These are phyloP conservation scores for Trapa bicornis DNA, from an alignment of 345 rosid genomes.

Conservation along the genomic window DNA sequence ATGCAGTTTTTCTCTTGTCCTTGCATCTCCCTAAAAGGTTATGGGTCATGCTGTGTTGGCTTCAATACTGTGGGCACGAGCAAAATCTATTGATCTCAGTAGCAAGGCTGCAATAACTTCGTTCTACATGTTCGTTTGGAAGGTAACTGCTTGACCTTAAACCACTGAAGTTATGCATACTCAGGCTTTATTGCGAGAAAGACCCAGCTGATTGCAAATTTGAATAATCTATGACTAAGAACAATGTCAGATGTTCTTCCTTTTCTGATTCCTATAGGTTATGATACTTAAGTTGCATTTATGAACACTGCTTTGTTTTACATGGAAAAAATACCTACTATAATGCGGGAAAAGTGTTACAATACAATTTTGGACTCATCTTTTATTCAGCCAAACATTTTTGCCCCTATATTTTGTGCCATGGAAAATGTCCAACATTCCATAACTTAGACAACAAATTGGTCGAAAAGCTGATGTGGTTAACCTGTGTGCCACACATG, in stretches of 20 bases:
- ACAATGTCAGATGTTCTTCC: background rate
- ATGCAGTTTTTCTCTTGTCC: background rate
- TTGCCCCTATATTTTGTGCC: too few relatives aligned
- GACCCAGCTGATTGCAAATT: background rate
- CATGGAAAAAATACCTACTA: background rate
- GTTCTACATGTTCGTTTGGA: constrained; percentile 94
- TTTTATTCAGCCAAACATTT: too few relatives aligned
- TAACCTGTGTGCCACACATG: too few relatives aligned
- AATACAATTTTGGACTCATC: too few relatives aligned
- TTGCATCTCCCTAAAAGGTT: constrained; percentile 28
- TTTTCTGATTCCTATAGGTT: background rate
- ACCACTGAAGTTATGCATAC: background rate
- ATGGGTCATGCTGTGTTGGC: constrained; percentile 63
- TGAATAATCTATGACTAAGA: background rate
- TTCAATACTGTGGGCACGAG: constrained; percentile 50
- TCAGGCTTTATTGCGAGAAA: background rate
- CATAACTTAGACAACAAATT: too few relatives aligned
- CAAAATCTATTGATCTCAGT: constrained; percentile 57
- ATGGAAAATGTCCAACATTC: too few relatives aligned
- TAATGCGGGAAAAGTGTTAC: too few relatives aligned
- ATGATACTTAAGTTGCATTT: background rate
- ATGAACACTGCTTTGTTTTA: background rate
- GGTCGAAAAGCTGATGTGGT: too few relatives aligned
- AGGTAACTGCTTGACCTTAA: constrained; percentile 33
- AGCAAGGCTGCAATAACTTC: constrained; percentile 76